phyloP scores from a whole-genome alignment of 2,329 filamentous ascomycete genomes.

The Xylariaceae sp. region DNA sequence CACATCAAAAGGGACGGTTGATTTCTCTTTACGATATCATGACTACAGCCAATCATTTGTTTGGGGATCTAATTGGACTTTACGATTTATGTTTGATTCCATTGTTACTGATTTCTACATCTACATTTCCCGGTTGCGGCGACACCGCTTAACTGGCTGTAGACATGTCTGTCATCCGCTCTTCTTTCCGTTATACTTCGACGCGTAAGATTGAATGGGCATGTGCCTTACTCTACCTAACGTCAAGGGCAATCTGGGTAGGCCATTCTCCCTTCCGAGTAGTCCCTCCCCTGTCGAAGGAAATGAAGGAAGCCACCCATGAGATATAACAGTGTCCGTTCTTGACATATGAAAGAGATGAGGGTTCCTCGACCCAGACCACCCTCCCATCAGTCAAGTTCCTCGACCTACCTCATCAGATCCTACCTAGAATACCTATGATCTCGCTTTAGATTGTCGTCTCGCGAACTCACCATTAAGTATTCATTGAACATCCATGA shows the following conservation, averaged over 20 bases:
- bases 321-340: background rate
- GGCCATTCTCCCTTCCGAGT: background rate
- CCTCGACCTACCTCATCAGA: background rate
- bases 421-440: conserved; percentile 3
- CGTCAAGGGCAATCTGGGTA: background rate
- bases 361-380: background rate
- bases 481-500: conserved; percentile 2
- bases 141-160: background rate
- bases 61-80: background rate
- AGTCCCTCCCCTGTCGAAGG: background rate
- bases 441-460: background rate
- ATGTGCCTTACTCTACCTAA: background rate
- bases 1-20: background rate
- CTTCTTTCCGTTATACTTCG: background rate
- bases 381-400: background rate
- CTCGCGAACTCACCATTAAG: background rate
- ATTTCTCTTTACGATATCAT: background rate
- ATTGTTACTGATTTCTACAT: background rate
- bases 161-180: background rate
- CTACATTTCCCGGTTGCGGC: background rate
- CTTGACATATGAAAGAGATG: background rate
- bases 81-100: background rate
- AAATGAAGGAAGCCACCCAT: background rate
- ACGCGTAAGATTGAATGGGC: background rate
- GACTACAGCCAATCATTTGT: background rate